Base-by-base conservation (phyloP, 495 filamentous ascomycete genomes). In the Penicillium desertorum region DNA sequence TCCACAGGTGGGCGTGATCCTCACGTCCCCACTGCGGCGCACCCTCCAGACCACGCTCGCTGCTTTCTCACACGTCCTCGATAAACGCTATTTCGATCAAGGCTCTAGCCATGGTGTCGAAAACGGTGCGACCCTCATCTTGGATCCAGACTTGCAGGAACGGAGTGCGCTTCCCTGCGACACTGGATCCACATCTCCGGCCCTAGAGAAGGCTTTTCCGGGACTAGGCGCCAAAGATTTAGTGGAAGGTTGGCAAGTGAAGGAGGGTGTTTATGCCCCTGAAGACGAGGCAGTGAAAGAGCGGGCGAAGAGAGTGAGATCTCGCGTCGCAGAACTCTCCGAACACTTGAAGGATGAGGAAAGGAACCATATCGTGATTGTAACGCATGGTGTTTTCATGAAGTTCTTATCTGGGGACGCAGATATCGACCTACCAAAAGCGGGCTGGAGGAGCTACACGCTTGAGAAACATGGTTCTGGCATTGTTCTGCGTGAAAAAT, bases 371-470 rank as follows among this genome's bases (percentile, higher is more conserved):
- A 19, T 50, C 14, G 46, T 50, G 46, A 34, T 50, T 50, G 29
- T 50, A n/a, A 36, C 46, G 4, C 46, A 50, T 32, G 46, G 46
- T 29, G 25, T 50, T 50, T 50, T 50, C n/a, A 50, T 36, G 46
- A 50, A 50, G 17, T 50, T 29, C 27, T 9, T 36, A 16, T 27
- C 25, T 19, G 46, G 25, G 36, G 46, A 50, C 17, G 0, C 20
- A 27, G 46, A 50, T 16, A 50, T 50, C 5, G 46, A 50, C 11
- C 29, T 50, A 19, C 12, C 10, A 50, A 50, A 50, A 19, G 46
- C 46, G 14, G 46, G 29, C 3, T 50, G 46, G 46, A 19, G 14
- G 25, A 50, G 46, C 17, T 50, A 50, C 25, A 50, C n/a, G 4
- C 11, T 50, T 50, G 46, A 17, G 12, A 50, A 50, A 19, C 11